phyloP scores from a whole-genome alignment of 805 yeast species.

The Kodamaea leandrae region DNA sequence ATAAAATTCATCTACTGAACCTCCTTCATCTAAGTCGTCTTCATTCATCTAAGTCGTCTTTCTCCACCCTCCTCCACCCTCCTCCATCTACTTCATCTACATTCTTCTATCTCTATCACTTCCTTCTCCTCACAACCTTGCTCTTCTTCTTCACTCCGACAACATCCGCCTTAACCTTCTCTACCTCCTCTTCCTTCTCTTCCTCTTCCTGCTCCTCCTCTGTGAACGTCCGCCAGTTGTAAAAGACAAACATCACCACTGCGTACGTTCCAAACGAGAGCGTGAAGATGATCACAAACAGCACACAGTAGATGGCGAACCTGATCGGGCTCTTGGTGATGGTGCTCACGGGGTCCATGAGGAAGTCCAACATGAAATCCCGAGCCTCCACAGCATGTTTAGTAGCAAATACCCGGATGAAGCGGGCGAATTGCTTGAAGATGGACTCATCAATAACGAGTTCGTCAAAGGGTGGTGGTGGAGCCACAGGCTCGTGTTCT shows the following conservation, averaged over 20 bases:
- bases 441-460: conserved; percentile 19
- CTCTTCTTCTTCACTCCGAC: not conserved
- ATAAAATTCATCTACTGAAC: too few relatives aligned
- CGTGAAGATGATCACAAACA: conserved; percentile 40
- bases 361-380: conserved; percentile 38
- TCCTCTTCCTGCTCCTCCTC: conserved; percentile 4
- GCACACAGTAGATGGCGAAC: conserved; percentile 46
- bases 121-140: not conserved
- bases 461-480: conserved; percentile 43
- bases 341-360: conserved; percentile 44
- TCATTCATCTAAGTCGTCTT: not conserved
- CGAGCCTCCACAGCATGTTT: conserved; percentile 26
- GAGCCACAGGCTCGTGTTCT: conserved; percentile 40
- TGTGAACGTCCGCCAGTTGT: conserved; percentile 16
- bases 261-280: conserved; percentile 44
- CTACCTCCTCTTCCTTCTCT: conserved; percentile 1
- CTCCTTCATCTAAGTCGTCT: too few relatives aligned
- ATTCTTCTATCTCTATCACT: not conserved
- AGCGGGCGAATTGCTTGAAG: conserved; percentile 15
- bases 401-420: conserved; percentile 18
- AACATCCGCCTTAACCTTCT: not conserved
- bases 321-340: conserved; percentile 48
- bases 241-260: conserved; percentile 25
- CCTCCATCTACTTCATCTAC: not conserved
- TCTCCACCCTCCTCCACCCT: not conserved